A percentile compares a stretch with the other conserved stretches of the same genome.
These are phyloP conservation scores for Knufia petricola DNA, from an alignment of 2,329 filamentous ascomycete genomes.

Conservation along the genomic window DNA sequence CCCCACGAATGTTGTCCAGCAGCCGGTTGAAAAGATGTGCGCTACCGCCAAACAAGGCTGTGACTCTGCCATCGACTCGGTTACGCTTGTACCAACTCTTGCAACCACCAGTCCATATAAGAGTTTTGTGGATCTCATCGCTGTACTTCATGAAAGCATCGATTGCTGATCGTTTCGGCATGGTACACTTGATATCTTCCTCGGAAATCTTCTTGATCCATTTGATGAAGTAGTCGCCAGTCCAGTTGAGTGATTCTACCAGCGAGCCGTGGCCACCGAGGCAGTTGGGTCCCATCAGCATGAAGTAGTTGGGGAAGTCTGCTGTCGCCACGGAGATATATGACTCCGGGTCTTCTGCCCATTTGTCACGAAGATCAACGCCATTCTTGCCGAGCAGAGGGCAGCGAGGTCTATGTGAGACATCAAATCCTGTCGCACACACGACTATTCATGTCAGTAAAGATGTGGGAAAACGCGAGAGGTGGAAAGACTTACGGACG, in stretches of 20 bases:
- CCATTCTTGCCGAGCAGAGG: too few relatives aligned
- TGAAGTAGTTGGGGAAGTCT: slow-evolving; percentile 25
- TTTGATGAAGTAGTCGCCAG: slow-evolving; percentile 21
- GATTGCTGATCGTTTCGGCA: slow-evolving; percentile 21
- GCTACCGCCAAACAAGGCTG: slow-evolving; percentile 30
- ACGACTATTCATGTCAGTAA: too few relatives aligned
- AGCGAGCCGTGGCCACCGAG: slow-evolving; percentile 25
- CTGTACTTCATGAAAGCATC: slow-evolving; percentile 31
- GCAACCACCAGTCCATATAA: slow-evolving; percentile 16
- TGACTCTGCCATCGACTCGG: slow-evolving; percentile 25
- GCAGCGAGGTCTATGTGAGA: too few relatives aligned
- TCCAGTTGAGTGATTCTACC: slow-evolving; percentile 22
- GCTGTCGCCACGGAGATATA: slow-evolving; percentile 16
- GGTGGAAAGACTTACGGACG: too few relatives aligned
- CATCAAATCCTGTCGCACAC: too few relatives aligned
- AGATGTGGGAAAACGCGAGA: too few relatives aligned
- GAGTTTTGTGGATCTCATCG: slow-evolving; percentile 31
- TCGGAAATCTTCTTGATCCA: slow-evolving; percentile 23
- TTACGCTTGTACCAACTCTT: slow-evolving; percentile 19
- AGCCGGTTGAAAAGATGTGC: slow-evolving; percentile 32
- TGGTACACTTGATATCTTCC: slow-evolving; percentile 17
- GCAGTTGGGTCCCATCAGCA: slow-evolving; percentile 22
- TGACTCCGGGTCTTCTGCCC: too few relatives aligned
- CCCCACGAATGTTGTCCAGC: slow-evolving; percentile 30
- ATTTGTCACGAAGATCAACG: too few relatives aligned